phyloP scores from a whole-genome alignment of 768 basidiomycete species.

The Symmetrospora coprosmae region DNA sequence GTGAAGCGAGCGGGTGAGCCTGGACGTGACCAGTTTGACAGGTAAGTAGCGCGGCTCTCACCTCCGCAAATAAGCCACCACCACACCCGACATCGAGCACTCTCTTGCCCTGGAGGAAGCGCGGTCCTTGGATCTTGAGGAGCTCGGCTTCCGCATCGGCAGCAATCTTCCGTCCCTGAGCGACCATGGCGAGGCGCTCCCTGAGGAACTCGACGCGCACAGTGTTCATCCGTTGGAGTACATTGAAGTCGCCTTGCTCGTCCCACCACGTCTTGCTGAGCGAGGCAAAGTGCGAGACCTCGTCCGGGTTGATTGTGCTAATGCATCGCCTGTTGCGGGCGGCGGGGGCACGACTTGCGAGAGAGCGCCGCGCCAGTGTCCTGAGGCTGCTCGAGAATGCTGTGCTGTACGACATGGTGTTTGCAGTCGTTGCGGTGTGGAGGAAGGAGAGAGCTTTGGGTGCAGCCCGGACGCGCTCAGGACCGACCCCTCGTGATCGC shows the following conservation, averaged over 20 bases:
- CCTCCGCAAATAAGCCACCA: conserved; percentile 84
- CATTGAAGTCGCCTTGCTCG: conserved; percentile 71
- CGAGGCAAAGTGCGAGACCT: conserved; percentile 76
- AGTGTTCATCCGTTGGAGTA: conserved; percentile 92
- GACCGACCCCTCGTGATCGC: too few relatives aligned
- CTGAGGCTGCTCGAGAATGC: too few relatives aligned
- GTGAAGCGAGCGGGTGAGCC: too few relatives aligned
- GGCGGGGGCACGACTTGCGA: too few relatives aligned
- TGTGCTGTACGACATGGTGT: too few relatives aligned
- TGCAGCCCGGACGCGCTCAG: too few relatives aligned
- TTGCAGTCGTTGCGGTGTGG: too few relatives aligned
- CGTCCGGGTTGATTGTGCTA: conserved; percentile 40
- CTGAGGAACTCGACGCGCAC: conserved; percentile 65
- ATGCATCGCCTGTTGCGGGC: neutral
- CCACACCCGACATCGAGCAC: conserved; percentile 90
- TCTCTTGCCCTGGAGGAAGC: conserved; percentile 50
- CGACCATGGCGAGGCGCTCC: conserved; percentile 39
- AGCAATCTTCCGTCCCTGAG: conserved; percentile 43
- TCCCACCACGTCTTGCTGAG: conserved; percentile 94
- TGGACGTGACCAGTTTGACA: too few relatives aligned
- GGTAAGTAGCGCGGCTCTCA: conserved; percentile 35
- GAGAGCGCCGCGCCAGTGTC: too few relatives aligned
- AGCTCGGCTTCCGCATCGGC: conserved; percentile 33
- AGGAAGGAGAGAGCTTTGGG: too few relatives aligned
- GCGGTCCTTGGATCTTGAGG: conserved; percentile 24